Evolutionary conservation across 441 rosid genomes (phyloP).

Genomic region (Gossypium davidsonii): DNA sequence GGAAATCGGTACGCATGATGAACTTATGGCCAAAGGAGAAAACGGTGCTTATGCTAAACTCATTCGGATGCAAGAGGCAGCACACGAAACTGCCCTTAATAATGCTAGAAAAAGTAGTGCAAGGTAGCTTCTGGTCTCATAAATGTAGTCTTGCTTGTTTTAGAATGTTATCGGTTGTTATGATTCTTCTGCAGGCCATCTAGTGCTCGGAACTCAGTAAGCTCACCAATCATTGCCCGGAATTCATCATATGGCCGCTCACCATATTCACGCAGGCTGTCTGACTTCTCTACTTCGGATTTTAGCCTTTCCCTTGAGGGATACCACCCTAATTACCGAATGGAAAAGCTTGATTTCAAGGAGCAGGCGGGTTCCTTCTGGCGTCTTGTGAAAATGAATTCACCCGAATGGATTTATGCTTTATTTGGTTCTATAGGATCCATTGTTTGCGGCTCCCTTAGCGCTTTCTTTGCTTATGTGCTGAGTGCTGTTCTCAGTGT

Average conservation of each 20-base stretch:
- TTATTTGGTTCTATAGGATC: conserved; percentile 89
- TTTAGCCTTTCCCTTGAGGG: conserved; percentile 87
- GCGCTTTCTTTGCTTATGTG: conserved; percentile 94
- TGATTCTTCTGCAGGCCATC: conserved; percentile 67
- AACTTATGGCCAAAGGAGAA: conserved; percentile 85
- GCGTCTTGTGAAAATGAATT: conserved; percentile 96
- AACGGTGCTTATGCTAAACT: conserved; percentile 86
- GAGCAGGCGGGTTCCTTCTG: conserved; percentile 89
- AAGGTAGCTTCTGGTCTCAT: conserved; percentile 38
- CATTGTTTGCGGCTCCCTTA: conserved; percentile 80
- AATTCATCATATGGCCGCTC: conserved; percentile 97
- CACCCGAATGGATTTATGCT: conserved; percentile 97
- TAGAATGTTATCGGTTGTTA: background rate
- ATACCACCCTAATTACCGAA: conserved; percentile 61
- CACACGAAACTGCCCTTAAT: conserved; percentile 85
- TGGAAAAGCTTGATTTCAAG: conserved; percentile 83
- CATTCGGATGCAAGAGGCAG: conserved; percentile 86
- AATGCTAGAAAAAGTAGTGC: conserved; percentile 99
- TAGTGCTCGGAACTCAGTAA: conserved; percentile 95
- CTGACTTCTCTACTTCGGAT: conserved; percentile 97
- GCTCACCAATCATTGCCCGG: conserved; percentile 94
- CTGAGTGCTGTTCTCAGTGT: conserved; percentile 87
- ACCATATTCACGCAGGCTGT: conserved; percentile 89
- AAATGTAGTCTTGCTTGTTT: background rate
- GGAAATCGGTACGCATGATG: conserved; percentile 92